These are phyloP conservation scores for Rhizopogon vinicolor DNA, from an alignment of 768 basidiomycete genomes.

Conservation along the genomic window DNA sequence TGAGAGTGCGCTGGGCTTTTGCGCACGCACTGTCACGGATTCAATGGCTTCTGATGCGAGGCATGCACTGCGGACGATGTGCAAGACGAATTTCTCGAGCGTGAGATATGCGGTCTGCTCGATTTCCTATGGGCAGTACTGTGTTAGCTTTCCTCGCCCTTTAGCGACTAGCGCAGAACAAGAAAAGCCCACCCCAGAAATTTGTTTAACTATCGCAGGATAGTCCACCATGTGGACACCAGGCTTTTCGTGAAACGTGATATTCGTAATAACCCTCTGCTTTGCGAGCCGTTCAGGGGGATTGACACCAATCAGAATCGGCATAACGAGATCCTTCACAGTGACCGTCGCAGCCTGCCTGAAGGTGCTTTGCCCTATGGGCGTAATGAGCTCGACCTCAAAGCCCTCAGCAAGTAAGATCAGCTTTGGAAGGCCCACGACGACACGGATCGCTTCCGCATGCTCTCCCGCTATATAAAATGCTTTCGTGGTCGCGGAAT, in stretches of 20 bases:
- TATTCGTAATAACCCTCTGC: conserved; percentile 56
- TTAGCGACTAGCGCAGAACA: not conserved
- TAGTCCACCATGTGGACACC: conserved; percentile 31
- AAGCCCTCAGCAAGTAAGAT: conserved; percentile 47
- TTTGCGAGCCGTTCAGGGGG: conserved; percentile 61
- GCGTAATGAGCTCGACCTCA: conserved; percentile 32
- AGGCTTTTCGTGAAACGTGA: conserved; percentile 37
- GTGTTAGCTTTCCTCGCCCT: not conserved
- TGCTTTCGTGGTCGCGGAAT: conserved; percentile 31
- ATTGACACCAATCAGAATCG: conserved; percentile 67
- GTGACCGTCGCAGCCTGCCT: conserved; percentile 24
- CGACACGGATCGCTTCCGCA: conserved; percentile 35
- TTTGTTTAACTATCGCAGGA: conserved; percentile 26
- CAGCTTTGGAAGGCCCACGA: conserved; percentile 42
- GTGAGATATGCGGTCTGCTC: conserved; percentile 51
- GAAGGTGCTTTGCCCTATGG: not conserved
- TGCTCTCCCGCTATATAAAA: conserved; percentile 34
- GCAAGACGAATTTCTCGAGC: conserved; percentile 52
- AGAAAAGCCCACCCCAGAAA: conserved; percentile 20
- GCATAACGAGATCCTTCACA: conserved; percentile 43
- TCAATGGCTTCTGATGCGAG: conserved; percentile 27
- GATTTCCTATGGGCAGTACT: conserved; percentile 34
- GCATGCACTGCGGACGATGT: conserved; percentile 38
- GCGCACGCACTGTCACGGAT: conserved; percentile 47
- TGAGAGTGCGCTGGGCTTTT: conserved; percentile 69